These are phyloP conservation scores for Chenopodium quinoa DNA, from an alignment of 148 eudicot species.

Conservation along the genomic window DNA sequence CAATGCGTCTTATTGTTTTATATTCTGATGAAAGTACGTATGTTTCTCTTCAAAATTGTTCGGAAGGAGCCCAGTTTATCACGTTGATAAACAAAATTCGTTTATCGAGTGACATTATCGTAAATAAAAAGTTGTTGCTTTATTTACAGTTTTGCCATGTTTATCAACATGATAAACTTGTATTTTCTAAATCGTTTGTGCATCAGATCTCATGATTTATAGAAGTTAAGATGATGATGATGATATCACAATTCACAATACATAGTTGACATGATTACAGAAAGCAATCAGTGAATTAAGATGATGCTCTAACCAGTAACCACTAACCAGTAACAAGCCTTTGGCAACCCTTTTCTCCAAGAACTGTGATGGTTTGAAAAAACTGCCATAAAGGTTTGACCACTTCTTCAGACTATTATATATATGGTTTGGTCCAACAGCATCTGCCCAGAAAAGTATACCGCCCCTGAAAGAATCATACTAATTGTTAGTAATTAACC, in stretches of 20 bases:
- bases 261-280: neutral
- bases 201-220: too few relatives aligned
- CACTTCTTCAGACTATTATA: conserved; percentile 73
- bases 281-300: neutral
- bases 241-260: neutral
- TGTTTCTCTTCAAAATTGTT: neutral
- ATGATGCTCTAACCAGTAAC: neutral
- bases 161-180: too few relatives aligned
- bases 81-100: too few relatives aligned
- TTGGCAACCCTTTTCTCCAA: conserved; percentile 82
- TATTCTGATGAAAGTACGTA: too few relatives aligned
- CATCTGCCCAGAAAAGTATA: conserved; percentile 87
- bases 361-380: conserved; percentile 77
- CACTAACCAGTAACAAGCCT: conserved; percentile 74
- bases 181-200: neutral
- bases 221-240: neutral
- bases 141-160: too few relatives aligned
- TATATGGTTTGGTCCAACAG: conserved; percentile 66
- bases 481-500: conserved; percentile 8
- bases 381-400: conserved; percentile 62
- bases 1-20: neutral
- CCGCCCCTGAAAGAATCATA: conserved; percentile 70
- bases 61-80: too few relatives aligned
- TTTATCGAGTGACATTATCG: too few relatives aligned
- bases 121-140: too few relatives aligned